Evolutionary conservation across 176 grass and related monocot species (phyloP).

Genomic region (Eleusine indica): DNA sequence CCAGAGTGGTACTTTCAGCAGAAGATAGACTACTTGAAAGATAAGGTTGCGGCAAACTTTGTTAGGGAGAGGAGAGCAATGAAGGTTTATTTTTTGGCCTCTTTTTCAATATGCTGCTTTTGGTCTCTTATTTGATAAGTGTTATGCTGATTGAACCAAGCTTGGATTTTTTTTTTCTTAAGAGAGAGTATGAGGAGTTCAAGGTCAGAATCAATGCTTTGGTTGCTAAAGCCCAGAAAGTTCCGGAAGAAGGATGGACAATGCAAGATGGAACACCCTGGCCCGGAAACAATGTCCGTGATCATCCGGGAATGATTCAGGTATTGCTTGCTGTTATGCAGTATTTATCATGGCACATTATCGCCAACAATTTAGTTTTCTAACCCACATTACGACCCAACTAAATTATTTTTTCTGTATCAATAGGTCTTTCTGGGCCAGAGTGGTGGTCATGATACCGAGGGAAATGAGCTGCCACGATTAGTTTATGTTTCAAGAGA

Average conservation of each 20-base stretch:
- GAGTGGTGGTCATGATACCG: constrained; percentile 86
- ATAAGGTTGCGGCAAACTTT: constrained; percentile 69
- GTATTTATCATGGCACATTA: not conserved
- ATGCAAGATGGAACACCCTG: constrained; percentile 94
- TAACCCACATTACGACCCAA: not conserved
- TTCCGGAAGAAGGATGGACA: constrained; percentile 95
- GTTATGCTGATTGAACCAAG: constrained; percentile 10
- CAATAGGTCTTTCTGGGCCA: constrained; percentile 88
- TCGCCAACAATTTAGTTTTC: not conserved
- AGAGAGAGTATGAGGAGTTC: constrained; percentile 96
- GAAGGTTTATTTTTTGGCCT: constrained; percentile 55
- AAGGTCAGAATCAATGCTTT: constrained; percentile 92
- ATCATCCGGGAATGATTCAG: constrained; percentile 99
- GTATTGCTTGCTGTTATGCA: constrained; percentile 31
- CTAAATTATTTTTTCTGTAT: constrained; percentile 8
- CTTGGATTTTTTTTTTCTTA: constrained; percentile 11
- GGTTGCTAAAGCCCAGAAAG: constrained; percentile 90
- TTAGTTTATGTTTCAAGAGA: constrained; percentile 98
- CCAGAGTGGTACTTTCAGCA: constrained; percentile 89
- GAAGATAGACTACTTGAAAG: constrained; percentile 93
- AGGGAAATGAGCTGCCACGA: constrained; percentile 86
- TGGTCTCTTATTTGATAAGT: constrained; percentile 30
- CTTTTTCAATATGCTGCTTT: not conserved
- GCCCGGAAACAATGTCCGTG: constrained; percentile 92
- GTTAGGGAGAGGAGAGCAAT: constrained; percentile 87